These are phyloP conservation scores for Ceratocystiopsis sp. DNA, from an alignment of 2,329 filamentous ascomycete species.

Conservation along the genomic window DNA sequence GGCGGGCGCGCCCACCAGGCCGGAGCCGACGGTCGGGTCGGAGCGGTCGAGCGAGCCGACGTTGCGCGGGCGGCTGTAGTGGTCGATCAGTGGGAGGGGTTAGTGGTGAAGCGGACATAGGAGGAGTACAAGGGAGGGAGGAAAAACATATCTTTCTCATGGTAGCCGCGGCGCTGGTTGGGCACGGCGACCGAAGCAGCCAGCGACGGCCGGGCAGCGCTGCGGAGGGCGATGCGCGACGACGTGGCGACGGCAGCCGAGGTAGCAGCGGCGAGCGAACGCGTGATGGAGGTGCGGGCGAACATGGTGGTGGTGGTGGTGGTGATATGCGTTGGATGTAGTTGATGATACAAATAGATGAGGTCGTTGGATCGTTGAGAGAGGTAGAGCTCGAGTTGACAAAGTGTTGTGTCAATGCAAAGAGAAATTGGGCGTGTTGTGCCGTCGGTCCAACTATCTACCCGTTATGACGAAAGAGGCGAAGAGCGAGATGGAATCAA, in stretches of 20 bases:
- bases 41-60: constrained; percentile 49
- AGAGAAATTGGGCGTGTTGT: too few species aligned
- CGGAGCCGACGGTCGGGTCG: constrained; percentile 71
- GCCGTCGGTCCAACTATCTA: too few species aligned
- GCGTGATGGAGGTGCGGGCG: constrained; percentile 6
- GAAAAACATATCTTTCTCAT: constrained; percentile 12
- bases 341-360: too few species aligned
- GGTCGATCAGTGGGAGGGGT: constrained; percentile 11
- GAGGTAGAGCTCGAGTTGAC: too few species aligned
- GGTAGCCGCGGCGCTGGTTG: constrained; percentile 10
- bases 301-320: constrained; percentile 6
- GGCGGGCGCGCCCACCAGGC: constrained; percentile 78
- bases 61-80: constrained; percentile 23
- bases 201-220: constrained; percentile 3
- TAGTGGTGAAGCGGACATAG: background rate
- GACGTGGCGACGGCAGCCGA: constrained; percentile 4
- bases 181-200: constrained; percentile 4
- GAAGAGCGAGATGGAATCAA: too few species aligned
- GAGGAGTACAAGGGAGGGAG: too few species aligned
- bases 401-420: too few species aligned
- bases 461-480: too few species aligned
- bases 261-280: constrained; percentile 6
- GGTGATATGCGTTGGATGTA: background rate
- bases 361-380: too few species aligned
- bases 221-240: constrained; percentile 7